Conservation (phyloP, 2,329 filamentous ascomycete genomes). For the Colletotrichum abscissum region DNA sequence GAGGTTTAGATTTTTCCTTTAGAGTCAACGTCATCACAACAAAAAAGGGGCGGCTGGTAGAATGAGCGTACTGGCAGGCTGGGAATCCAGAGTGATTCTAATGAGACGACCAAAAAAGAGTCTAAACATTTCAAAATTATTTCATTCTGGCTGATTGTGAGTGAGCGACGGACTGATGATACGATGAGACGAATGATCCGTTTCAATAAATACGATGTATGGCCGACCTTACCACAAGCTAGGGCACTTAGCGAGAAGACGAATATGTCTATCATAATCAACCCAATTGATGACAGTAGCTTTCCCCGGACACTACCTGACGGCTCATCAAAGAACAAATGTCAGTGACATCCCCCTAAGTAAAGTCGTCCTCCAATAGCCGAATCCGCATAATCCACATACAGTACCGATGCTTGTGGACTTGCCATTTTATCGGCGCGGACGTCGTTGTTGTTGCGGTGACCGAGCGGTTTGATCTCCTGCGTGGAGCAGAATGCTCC, state of each 20-base stretch:
- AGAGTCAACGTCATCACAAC: conserved; percentile 18
- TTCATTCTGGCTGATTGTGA: neutral
- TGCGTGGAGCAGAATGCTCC: neutral
- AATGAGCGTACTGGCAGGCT: conserved; percentile 36
- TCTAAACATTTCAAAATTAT: conserved; percentile 14
- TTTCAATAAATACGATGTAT: neutral
- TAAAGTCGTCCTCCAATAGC: neutral
- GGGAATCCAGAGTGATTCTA: conserved; percentile 29
- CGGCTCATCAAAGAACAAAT: neutral
- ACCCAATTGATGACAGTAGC: neutral
- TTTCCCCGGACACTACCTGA: neutral
- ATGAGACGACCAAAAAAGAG: conserved; percentile 35
- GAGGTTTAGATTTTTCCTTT: conserved; percentile 47
- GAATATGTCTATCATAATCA: neutral
- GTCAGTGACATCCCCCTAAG: neutral
- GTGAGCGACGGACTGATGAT: neutral
- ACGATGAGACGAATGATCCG: neutral
- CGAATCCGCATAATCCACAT: neutral
- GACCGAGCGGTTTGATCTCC: neutral
- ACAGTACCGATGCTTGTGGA: neutral
- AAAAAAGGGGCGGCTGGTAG: conserved; percentile 35
- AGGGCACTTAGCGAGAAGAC: neutral
- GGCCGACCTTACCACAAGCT: neutral
- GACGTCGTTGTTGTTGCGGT: neutral
- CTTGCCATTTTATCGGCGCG: neutral